Conservation (phyloP, 2,329 filamentous ascomycete genomes). For the Fusarium musae region DNA sequence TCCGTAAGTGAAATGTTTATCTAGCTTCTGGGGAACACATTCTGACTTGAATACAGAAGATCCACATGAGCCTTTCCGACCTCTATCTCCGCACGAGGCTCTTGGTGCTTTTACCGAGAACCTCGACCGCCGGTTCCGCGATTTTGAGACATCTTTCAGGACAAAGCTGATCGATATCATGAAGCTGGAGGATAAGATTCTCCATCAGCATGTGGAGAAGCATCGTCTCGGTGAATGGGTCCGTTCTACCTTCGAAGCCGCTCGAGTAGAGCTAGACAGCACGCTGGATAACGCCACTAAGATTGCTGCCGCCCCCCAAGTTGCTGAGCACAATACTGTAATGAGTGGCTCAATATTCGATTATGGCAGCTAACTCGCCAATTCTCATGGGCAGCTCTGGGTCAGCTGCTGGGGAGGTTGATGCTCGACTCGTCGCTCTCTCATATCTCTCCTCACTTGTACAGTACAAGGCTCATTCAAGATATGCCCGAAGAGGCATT, state of each 20-base stretch:
- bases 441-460: conserved; percentile 13
- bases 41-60: conserved; percentile 54
- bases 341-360: conserved; percentile 38
- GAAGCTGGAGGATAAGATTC: conserved; percentile 73
- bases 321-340: conserved; percentile 4
- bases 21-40: neutral
- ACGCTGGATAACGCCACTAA: conserved; percentile 48
- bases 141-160: conserved; percentile 71
- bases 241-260: conserved; percentile 52
- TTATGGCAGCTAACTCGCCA: conserved; percentile 12
- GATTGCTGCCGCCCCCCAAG: conserved; percentile 11
- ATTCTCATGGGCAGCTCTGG: conserved; percentile 11
- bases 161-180: conserved; percentile 78
- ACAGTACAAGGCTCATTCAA: conserved; percentile 15
- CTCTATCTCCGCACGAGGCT: conserved; percentile 63
- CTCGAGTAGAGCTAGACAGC: conserved; percentile 49
- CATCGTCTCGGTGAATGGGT: conserved; percentile 77
- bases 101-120: conserved; percentile 70
- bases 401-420: neutral
- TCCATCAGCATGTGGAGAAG: conserved; percentile 74
- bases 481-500: neutral
- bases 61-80: conserved; percentile 55
- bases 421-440: neutral
- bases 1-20: conserved; percentile 63
- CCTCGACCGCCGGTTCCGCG: conserved; percentile 69